phyloP scores from a whole-genome alignment of 805 yeast genomes.

The Ogataea sp. region DNA sequence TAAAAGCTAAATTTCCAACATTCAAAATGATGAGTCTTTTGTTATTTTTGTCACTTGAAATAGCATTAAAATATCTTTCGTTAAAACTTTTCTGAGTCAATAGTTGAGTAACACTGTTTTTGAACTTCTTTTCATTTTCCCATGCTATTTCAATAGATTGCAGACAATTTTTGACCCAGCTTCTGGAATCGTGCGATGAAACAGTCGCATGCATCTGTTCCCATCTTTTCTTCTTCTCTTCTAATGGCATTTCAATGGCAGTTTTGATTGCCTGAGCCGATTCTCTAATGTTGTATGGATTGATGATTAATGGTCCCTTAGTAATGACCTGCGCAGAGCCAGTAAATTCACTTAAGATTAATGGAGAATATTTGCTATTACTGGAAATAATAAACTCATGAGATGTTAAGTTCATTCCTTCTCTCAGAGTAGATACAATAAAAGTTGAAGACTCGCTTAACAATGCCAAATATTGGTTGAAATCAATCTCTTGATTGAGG shows the following conservation, averaged over 20 bases:
- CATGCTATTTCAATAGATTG: conserved; percentile 42
- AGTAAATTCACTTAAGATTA: conserved; percentile 85
- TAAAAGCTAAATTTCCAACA: conserved; percentile 35
- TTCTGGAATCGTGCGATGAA: conserved; percentile 55
- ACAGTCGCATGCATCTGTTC: conserved; percentile 49
- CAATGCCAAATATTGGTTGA: conserved; percentile 82
- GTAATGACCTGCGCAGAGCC: conserved; percentile 81
- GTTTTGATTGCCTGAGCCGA: conserved; percentile 54
- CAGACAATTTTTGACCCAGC: conserved; percentile 63
- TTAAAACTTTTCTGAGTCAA: conserved; percentile 27
- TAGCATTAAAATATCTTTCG: conserved; percentile 19
- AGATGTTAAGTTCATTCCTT: conserved; percentile 94
- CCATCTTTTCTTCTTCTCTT: conserved; percentile 62
- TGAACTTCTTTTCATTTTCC: conserved; percentile 27
- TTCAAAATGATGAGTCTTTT: conserved; percentile 45
- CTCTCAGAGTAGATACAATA: conserved; percentile 85
- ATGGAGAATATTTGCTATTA: conserved; percentile 62
- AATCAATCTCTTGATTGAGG: conserved; percentile 81
- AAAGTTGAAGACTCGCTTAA: conserved; percentile 81
- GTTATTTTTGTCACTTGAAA: conserved; percentile 18
- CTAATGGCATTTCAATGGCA: conserved; percentile 57
- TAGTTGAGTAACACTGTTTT: conserved; percentile 12
- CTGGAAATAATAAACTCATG: conserved; percentile 87
- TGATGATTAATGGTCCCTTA: conserved; percentile 66
- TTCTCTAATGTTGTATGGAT: conserved; percentile 81